These are phyloP conservation scores for Xylaria multiplex DNA, from an alignment of 2,329 filamentous ascomycete species.

Conservation along the genomic window DNA sequence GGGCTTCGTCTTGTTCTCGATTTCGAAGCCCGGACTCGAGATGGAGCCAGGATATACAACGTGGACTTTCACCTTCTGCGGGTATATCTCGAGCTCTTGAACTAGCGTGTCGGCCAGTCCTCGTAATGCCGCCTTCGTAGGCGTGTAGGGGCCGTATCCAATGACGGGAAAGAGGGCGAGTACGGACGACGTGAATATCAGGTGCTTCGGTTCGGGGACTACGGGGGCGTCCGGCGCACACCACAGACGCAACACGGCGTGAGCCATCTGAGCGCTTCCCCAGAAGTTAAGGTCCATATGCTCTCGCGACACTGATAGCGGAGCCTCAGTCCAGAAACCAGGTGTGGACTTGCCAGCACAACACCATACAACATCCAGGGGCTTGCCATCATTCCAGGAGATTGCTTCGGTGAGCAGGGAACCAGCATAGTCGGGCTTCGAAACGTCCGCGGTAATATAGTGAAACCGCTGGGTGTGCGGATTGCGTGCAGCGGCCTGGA, in stretches of 20 bases:
- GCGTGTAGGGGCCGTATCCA: conserved; percentile 86
- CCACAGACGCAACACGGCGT: conserved; percentile 81
- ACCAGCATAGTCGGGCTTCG: conserved; percentile 73
- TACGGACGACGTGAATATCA: conserved; percentile 87
- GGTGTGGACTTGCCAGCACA: conserved; percentile 81
- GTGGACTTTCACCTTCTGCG: conserved; percentile 82
- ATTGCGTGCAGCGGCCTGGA: conserved; percentile 71
- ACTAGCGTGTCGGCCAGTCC: conserved; percentile 83
- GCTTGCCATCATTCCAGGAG: conserved; percentile 77
- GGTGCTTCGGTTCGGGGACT: conserved; percentile 70
- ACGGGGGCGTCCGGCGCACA: conserved; percentile 61
- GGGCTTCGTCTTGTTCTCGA: conserved; percentile 83
- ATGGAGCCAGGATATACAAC: conserved; percentile 88
- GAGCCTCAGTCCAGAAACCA: conserved; percentile 79
- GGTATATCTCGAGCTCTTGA: conserved; percentile 88
- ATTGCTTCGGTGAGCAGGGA: conserved; percentile 77
- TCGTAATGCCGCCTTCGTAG: conserved; percentile 85
- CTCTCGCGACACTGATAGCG: conserved; percentile 71
- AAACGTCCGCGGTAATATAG: conserved; percentile 85
- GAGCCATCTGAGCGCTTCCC: conserved; percentile 85
- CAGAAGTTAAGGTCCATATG: conserved; percentile 97
- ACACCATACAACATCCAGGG: conserved; percentile 91
- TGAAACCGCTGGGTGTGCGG: conserved; percentile 79
- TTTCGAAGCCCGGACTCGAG: conserved; percentile 75
- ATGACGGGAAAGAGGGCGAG: conserved; percentile 79